Percentiles rank a stretch among this genome's conserved stretches.
phyloP scores from a whole-genome alignment of 306 rosid species.

The Arachis hypogaea region DNA sequence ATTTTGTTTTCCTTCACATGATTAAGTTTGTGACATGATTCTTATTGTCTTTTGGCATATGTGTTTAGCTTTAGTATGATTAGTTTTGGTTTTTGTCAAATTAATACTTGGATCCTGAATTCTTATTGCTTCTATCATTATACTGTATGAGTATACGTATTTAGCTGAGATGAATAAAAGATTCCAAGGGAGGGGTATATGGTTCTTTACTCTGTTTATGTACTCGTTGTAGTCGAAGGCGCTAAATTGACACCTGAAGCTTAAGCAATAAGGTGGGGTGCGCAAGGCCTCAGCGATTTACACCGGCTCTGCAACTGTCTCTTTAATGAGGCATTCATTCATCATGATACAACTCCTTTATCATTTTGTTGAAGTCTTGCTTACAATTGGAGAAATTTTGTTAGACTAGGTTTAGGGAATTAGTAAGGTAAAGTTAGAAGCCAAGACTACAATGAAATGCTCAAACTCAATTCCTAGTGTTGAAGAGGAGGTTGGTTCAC shows the following conservation, averaged over 20 bases:
- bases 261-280: background rate
- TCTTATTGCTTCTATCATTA: background rate
- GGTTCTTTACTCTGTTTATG: background rate
- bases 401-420: background rate
- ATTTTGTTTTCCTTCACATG: slow-evolving; percentile 6
- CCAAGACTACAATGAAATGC: background rate
- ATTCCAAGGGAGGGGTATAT: background rate
- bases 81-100: too few relatives aligned
- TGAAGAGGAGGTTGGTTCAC: background rate
- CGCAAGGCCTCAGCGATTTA: background rate
- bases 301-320: background rate
- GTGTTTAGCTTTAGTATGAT: background rate
- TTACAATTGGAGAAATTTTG: background rate
- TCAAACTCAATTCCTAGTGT: background rate
- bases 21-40: slow-evolving; percentile 2
- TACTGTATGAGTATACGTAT: background rate
- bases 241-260: background rate
- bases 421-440: background rate
- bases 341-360: background rate
- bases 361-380: background rate
- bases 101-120: background rate
- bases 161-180: slow-evolving; percentile 7
- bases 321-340: background rate
- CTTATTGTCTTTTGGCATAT: background rate
- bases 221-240: background rate